Evolutionary conservation across 805 yeast species (phyloP).

Genomic region (Kluyveromyces wickerhamii): DNA sequence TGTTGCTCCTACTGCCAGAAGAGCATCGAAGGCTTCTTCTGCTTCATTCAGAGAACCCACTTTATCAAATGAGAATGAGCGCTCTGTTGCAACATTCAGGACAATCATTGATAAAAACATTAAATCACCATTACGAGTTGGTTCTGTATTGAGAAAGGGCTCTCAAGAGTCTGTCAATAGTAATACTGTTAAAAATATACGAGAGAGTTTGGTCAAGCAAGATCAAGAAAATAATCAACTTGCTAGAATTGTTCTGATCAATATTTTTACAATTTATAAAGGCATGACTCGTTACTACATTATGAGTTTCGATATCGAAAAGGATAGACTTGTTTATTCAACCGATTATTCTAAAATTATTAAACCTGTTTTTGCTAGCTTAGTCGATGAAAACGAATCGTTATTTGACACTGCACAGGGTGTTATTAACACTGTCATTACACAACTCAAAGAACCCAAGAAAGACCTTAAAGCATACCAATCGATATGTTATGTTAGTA

Average conservation of each 20-base stretch:
- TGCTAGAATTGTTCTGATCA: constrained; percentile 24
- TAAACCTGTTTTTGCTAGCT: constrained; percentile 35
- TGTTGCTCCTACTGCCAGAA: constrained; percentile 8
- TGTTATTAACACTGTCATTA: constrained; percentile 26
- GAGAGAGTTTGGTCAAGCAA: constrained; percentile 9
- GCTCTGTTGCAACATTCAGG: background rate
- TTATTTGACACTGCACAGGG: constrained; percentile 32
- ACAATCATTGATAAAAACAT: constrained; percentile 3
- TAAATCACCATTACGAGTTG: constrained; percentile 2
- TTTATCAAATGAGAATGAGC: constrained; percentile 1
- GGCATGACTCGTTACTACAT: constrained; percentile 21
- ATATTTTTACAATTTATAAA: constrained; percentile 26
- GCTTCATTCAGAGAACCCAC: background rate
- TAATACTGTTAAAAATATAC: constrained; percentile 8
- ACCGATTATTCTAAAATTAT: constrained; percentile 21
- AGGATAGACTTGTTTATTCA: constrained; percentile 14
- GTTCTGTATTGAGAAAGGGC: constrained; percentile 6
- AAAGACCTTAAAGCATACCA: constrained; percentile 27
- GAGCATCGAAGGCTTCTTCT: constrained; percentile 6
- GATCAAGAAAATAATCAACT: constrained; percentile 14
- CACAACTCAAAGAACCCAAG: constrained; percentile 24
- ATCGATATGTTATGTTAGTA: constrained; percentile 17
- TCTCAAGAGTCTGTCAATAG: constrained; percentile 7
- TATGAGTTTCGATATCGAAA: constrained; percentile 16
- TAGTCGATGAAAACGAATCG: constrained; percentile 31